phyloP scores from a whole-genome alignment of 345 rosid species.

The Populus alba region DNA sequence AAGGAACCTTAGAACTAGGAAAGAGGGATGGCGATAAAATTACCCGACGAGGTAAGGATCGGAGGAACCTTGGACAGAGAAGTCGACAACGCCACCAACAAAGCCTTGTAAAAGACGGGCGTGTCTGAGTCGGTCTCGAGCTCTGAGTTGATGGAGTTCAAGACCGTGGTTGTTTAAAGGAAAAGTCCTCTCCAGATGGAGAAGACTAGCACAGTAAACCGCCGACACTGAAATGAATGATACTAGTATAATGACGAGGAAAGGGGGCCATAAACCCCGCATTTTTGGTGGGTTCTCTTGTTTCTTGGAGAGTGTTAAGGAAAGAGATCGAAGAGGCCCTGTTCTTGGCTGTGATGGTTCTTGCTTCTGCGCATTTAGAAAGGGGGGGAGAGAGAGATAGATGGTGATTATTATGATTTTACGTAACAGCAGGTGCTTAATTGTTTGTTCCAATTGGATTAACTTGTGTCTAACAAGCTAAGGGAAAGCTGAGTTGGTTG shows the following conservation, averaged over 20 bases:
- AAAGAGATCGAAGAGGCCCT: slow-evolving; percentile 6
- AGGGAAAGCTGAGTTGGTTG: background rate
- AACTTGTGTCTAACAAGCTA: background rate
- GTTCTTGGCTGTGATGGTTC: slow-evolving; percentile 16
- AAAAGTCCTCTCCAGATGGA: slow-evolving; percentile 63
- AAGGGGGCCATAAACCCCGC: slow-evolving; percentile 19
- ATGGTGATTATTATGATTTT: background rate
- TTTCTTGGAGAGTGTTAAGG: background rate
- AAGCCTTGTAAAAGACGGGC: slow-evolving; percentile 60
- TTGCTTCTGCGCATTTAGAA: slow-evolving; percentile 38
- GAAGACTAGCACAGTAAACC: slow-evolving; percentile 37
- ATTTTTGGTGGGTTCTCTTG: slow-evolving; percentile 20
- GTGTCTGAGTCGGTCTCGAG: slow-evolving; percentile 71
- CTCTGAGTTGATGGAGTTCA: slow-evolving; percentile 50
- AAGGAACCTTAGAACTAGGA: background rate
- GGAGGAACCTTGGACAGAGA: slow-evolving; percentile 72
- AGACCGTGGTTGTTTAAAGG: slow-evolving; percentile 49
- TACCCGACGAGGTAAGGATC: slow-evolving; percentile 90
- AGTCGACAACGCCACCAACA: slow-evolving; percentile 58
- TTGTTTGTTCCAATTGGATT: background rate
- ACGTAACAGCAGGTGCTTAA: background rate
- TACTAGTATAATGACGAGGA: slow-evolving; percentile 24
- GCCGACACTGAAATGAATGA: slow-evolving; percentile 23
- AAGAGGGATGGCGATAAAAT: background rate
- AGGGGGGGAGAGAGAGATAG: slow-evolving; percentile 1